phyloP scores from a whole-genome alignment of 2,329 filamentous ascomycete species.

The Pyrenochaeta sp. region DNA sequence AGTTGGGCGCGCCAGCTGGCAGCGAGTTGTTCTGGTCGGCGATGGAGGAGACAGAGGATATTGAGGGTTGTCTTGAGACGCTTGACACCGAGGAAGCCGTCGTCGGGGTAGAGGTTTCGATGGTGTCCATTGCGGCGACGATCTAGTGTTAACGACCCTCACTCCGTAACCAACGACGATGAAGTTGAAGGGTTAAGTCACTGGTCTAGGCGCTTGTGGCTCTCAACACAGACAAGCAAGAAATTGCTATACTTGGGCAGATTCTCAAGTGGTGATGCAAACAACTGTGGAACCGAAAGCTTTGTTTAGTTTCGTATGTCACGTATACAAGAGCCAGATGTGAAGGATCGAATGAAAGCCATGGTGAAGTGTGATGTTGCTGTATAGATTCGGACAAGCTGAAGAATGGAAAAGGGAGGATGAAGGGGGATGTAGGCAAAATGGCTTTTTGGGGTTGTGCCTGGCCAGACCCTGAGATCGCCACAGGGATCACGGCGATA shows the following conservation, averaged over 20 bases:
- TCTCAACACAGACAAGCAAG: not conserved
- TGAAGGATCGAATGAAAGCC: conserved; percentile 38
- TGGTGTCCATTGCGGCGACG: conserved; percentile 16
- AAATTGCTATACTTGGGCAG: not conserved
- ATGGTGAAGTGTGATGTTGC: conserved; percentile 24
- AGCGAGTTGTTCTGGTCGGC: conserved; percentile 12
- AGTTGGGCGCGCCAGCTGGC: conserved; percentile 36
- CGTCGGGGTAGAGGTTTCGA: conserved; percentile 14
- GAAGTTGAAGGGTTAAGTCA: not conserved
- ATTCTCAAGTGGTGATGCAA: conserved; percentile 3
- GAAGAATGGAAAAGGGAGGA: not conserved
- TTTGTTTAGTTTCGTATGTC: conserved; percentile 43
- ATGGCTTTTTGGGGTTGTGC: conserved; percentile 5
- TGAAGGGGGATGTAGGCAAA: not conserved
- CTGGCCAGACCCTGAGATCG: conserved; percentile 14
- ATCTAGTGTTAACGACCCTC: not conserved
- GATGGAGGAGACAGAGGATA: conserved; percentile 16
- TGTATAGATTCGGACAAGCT: conserved; percentile 6
- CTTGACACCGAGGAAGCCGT: conserved; percentile 20
- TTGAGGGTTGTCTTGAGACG: conserved; percentile 23
- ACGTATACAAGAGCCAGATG: conserved; percentile 35
- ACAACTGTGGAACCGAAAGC: conserved; percentile 4
- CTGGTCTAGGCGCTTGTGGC: not conserved
- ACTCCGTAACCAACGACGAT: too few relatives aligned
- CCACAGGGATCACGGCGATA: conserved; percentile 6